These are phyloP conservation scores for Micractinium conductrix DNA, from an alignment of 139 green algal genomes.

Conservation along the genomic window DNA sequence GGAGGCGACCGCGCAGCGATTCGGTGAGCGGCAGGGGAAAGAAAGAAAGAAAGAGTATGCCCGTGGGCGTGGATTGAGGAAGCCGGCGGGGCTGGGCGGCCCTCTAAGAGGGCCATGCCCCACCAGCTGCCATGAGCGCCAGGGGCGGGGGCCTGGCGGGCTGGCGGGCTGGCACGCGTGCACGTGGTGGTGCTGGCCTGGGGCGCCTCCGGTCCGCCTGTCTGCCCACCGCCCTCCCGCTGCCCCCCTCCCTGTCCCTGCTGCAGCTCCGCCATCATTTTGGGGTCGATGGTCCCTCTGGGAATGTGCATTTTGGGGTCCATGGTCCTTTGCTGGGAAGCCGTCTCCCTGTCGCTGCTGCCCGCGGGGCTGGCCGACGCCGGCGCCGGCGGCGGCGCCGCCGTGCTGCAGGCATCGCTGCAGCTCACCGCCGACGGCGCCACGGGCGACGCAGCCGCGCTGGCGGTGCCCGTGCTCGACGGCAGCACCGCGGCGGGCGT, in stretches of 20 bases:
- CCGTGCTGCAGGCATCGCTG: neutral
- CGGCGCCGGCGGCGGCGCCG: neutral
- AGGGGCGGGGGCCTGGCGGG: too few species aligned
- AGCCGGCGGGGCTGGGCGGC: too few species aligned
- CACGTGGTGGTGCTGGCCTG: too few species aligned
- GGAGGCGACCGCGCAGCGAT: slow-evolving; percentile 59
- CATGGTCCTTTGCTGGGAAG: slow-evolving; percentile 81
- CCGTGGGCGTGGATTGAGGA: too few species aligned
- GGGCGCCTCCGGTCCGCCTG: too few species aligned
- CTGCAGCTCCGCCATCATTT: slow-evolving; percentile 52
- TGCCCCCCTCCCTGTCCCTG: neutral
- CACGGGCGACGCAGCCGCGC: neutral
- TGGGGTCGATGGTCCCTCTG: slow-evolving; percentile 63
- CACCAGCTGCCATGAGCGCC: too few species aligned
- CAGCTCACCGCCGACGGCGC: neutral
- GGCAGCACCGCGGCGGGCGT: neutral
- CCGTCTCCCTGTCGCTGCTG: slow-evolving; percentile 35
- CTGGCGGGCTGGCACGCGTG: too few species aligned
- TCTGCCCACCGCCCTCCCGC: too few species aligned
- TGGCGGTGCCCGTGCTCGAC: neutral
- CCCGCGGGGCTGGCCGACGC: neutral
- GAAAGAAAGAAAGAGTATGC: too few species aligned
- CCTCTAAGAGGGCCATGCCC: too few species aligned
- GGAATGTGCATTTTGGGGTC: too few species aligned
- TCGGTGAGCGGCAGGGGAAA: too few species aligned